Percentiles rank a stretch among this genome's conserved stretches.
Conservation (phyloP, 2,329 filamentous ascomycete genomes). For the Rugonectria rugulosa region DNA sequence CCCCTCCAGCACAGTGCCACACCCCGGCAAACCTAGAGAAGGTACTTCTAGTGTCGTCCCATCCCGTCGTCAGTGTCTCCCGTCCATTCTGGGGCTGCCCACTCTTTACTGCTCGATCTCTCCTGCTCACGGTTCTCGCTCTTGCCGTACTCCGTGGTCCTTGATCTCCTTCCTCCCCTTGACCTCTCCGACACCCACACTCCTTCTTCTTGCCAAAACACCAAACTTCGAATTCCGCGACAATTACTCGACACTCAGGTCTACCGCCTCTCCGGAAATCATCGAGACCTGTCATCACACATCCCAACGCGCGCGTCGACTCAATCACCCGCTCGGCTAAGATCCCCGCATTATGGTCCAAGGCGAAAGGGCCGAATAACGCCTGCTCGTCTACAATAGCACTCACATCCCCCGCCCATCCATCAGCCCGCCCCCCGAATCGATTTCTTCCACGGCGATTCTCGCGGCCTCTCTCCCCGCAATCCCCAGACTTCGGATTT, state of each 20-base stretch:
- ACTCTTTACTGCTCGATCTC: conserved; percentile 10
- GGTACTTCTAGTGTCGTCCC: conserved; percentile 23
- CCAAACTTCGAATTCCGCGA: conserved; percentile 11
- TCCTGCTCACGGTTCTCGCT: conserved; percentile 13
- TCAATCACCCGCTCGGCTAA: conserved; percentile 23
- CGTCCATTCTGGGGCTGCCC: conserved; percentile 15
- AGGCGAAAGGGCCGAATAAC: conserved; percentile 49
- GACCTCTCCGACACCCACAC: conserved; percentile 4
- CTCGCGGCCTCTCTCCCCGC: conserved; percentile 36
- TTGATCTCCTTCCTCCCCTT: conserved; percentile 14
- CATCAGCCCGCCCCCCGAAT: conserved; percentile 32
- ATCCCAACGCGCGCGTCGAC: conserved; percentile 15
- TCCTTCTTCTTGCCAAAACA: conserved; percentile 13
- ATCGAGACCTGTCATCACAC: conserved; percentile 6
- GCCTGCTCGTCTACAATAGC: conserved; percentile 41
- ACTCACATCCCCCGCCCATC: conserved; percentile 31
- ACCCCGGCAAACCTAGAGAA: conserved; percentile 2
- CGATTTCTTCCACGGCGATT: conserved; percentile 33
- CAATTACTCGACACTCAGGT: background rate
- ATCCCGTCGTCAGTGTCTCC: conserved; percentile 26
- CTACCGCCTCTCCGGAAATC: background rate
- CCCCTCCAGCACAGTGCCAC: conserved; percentile 16
- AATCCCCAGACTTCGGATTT: conserved; percentile 41
- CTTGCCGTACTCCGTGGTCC: conserved; percentile 5
- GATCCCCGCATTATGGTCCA: conserved; percentile 44